These are phyloP conservation scores for Fremontodendron californicum DNA, from an alignment of 345 rosid species.

Conservation along the genomic window DNA sequence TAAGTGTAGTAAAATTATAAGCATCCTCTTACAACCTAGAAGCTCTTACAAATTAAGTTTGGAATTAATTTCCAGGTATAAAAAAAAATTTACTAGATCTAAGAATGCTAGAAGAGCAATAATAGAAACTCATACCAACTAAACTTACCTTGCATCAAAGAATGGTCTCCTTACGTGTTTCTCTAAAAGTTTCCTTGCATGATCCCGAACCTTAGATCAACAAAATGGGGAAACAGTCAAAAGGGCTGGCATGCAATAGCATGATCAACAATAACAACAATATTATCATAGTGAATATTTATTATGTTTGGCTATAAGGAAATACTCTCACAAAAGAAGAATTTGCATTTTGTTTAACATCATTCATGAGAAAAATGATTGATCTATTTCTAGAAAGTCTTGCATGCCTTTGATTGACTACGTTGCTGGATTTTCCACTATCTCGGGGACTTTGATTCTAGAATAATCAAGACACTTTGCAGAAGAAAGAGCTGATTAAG, in stretches of 20 bases:
- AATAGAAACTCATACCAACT: neutral
- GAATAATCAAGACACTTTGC: conserved; percentile 2
- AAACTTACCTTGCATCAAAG: conserved; percentile 62
- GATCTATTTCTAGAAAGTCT: neutral
- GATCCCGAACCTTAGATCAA: conserved; percentile 69
- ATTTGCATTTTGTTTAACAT: neutral
- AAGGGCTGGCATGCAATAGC: neutral
- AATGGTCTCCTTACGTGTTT: conserved; percentile 79
- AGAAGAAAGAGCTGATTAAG: neutral
- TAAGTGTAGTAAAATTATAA: neutral
- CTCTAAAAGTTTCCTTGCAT: conserved; percentile 93
- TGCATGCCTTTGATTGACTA: neutral
- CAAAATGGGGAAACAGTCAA: conserved; percentile 1
- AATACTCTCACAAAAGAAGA: neutral
- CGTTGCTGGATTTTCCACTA: neutral
- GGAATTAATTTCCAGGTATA: neutral
- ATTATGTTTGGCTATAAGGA: neutral
- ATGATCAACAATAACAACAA: neutral
- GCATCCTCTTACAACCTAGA: neutral
- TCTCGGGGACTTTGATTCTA: neutral
- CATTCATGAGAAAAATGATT: neutral
- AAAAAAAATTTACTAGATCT: neutral
- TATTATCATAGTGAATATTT: neutral
- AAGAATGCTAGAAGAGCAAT: neutral
- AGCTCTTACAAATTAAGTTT: neutral